Conservation (phyloP, 1,139 yeast species). For the Debaryomyces sp. region DNA sequence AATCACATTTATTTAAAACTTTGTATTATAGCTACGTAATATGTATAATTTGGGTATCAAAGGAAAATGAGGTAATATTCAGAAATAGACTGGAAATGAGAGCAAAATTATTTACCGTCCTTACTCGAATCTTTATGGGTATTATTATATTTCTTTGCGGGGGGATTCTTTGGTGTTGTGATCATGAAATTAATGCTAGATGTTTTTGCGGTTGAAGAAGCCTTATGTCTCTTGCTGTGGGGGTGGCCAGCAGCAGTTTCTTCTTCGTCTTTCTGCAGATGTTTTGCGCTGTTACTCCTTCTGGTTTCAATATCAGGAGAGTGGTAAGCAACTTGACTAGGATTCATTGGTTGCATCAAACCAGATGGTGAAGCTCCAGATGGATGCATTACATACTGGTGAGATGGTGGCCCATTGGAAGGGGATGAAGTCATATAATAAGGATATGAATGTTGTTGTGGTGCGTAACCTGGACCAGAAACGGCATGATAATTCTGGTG, state of each 20-base stretch:
- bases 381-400: conserved; percentile 8
- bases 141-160: conserved; percentile 49
- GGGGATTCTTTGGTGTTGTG: conserved; percentile 53
- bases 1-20: not conserved
- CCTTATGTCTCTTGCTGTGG: conserved; percentile 32
- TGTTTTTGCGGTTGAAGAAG: conserved; percentile 20
- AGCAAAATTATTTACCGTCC: conserved; percentile 15
- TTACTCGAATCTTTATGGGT: conserved; percentile 16
- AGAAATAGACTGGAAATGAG: not conserved
- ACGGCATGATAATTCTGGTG: conserved; percentile 10
- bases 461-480: conserved; percentile 14
- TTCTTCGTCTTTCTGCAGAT: conserved; percentile 16
- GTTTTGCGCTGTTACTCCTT: conserved; percentile 10
- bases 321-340: conserved; percentile 25
- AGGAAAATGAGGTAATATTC: not conserved
- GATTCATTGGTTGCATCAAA: conserved; percentile 12
- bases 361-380: conserved; percentile 17
- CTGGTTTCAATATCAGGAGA: conserved; percentile 15
- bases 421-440: conserved; percentile 23
- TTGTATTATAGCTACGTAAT: not conserved
- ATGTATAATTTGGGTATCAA: not conserved
- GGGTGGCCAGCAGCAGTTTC: conserved; percentile 10
- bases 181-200: conserved; percentile 49
- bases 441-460: conserved; percentile 23
- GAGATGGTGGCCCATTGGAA: conserved; percentile 11